Conservation (phyloP, 1,139 yeast genomes). For the Arxiozyma bovina region DNA sequence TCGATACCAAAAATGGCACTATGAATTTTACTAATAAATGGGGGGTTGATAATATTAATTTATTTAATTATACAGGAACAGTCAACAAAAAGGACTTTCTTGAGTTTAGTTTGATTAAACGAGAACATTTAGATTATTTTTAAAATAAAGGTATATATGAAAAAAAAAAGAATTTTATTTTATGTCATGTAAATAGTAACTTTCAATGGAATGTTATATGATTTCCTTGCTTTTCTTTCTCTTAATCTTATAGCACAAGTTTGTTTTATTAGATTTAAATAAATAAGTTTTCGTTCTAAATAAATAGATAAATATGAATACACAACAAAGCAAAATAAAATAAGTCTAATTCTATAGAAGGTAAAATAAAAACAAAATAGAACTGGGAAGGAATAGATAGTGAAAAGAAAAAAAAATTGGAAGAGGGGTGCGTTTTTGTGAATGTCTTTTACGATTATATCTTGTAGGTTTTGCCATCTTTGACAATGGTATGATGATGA, state of each 20-base stretch:
- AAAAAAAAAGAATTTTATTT: neutral
- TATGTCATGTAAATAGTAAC: neutral
- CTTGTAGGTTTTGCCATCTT: conserved; percentile 40
- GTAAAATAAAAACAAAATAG: no score
- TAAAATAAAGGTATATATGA: neutral
- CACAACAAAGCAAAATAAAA: neutral
- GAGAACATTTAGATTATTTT: conserved; percentile 3
- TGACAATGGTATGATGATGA: conserved; percentile 50
- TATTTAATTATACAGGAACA: conserved; percentile 17
- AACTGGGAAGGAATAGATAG: no score
- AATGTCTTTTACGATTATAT: conserved; percentile 10
- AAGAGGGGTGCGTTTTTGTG: no score
- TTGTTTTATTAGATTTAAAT: no score
- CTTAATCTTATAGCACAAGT: no score
- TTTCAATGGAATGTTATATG: neutral
- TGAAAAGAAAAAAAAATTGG: no score
- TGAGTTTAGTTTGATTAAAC: neutral
- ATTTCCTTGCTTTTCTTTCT: neutral
- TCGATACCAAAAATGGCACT: conserved; percentile 8
- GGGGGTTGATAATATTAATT: conserved; percentile 26
- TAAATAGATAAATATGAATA: neutral
- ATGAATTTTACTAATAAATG: conserved; percentile 23
- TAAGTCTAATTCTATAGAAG: neutral
- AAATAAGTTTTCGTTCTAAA: neutral
- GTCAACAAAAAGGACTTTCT: neutral